Conservation (phyloP, 2,329 filamentous ascomycete genomes). For the Cadophora sp. region DNA sequence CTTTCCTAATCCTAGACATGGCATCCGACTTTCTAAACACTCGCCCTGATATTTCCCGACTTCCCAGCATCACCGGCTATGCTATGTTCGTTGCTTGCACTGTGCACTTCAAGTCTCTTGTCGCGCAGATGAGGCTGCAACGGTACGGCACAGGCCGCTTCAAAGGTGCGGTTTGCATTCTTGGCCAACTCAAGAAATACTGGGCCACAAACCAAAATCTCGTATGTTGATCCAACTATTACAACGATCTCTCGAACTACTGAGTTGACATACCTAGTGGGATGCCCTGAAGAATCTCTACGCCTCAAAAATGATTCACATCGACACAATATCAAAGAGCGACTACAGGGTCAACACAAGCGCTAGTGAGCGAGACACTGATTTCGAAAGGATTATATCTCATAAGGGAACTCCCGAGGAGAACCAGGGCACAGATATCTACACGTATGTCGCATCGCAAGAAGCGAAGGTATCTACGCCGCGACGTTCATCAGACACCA, state of each 20-base stretch:
- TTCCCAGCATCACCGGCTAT: background rate
- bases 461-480: background rate
- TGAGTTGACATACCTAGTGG: background rate
- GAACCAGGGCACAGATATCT: background rate
- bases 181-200: background rate
- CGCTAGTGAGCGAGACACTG: background rate
- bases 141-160: background rate
- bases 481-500: slow-evolving; percentile 7
- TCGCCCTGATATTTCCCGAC: slow-evolving; percentile 5
- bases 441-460: slow-evolving; percentile 3
- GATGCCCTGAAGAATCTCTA: slow-evolving; percentile 6
- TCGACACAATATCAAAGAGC: background rate
- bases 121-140: background rate
- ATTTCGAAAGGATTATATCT: background rate
- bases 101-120: slow-evolving; percentile 1
- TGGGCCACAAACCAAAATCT: slow-evolving; percentile 1
- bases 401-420: background rate
- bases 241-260: background rate
- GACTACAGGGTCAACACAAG: background rate
- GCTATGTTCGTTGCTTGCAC: slow-evolving; percentile 4
- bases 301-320: background rate
- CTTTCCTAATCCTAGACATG: background rate
- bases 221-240: background rate
- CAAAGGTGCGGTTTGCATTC: background rate
- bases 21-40: background rate